phyloP scores from a whole-genome alignment of 2,329 filamentous ascomycete species.

The Microcyclosporella mali region DNA sequence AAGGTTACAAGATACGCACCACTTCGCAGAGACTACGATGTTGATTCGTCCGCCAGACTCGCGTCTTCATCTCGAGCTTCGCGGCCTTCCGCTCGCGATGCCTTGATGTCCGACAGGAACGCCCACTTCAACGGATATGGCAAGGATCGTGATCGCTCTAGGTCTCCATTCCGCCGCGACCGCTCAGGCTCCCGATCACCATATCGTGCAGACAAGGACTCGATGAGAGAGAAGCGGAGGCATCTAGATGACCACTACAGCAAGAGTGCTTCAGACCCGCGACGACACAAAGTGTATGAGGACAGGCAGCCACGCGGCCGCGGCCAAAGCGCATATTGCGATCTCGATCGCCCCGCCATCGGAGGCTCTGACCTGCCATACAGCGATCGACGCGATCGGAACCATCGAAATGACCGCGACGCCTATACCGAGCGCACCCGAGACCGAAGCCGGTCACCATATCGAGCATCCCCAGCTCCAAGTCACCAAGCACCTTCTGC shows the following conservation, averaged over 20 bases:
- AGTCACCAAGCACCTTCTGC: constrained; percentile 4
- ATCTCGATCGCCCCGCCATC: constrained; percentile 33
- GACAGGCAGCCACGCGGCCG: constrained; percentile 35
- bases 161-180: constrained; percentile 51
- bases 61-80: constrained; percentile 32
- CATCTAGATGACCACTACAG: constrained; percentile 56
- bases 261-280: constrained; percentile 49
- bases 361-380: not conserved
- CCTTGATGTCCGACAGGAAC: constrained; percentile 17
- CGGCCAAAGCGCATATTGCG: constrained; percentile 28
- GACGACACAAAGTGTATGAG: constrained; percentile 59
- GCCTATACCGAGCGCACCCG: constrained; percentile 10
- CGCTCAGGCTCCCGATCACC: constrained; percentile 28
- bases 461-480: constrained; percentile 10
- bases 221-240: constrained; percentile 56
- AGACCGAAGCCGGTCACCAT: constrained; percentile 25
- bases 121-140: constrained; percentile 29
- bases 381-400: constrained; percentile 8
- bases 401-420: constrained; percentile 5
- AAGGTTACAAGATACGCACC: constrained; percentile 73
- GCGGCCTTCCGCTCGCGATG: constrained; percentile 13
- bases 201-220: constrained; percentile 21
- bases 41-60: constrained; percentile 88
- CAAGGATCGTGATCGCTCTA: constrained; percentile 36
- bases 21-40: constrained; percentile 68